Evolutionary conservation across 2,329 filamentous ascomycete genomes (phyloP), one percentile per base, ranked within the genome.

Genomic region (Penicillium sp.): DNA sequence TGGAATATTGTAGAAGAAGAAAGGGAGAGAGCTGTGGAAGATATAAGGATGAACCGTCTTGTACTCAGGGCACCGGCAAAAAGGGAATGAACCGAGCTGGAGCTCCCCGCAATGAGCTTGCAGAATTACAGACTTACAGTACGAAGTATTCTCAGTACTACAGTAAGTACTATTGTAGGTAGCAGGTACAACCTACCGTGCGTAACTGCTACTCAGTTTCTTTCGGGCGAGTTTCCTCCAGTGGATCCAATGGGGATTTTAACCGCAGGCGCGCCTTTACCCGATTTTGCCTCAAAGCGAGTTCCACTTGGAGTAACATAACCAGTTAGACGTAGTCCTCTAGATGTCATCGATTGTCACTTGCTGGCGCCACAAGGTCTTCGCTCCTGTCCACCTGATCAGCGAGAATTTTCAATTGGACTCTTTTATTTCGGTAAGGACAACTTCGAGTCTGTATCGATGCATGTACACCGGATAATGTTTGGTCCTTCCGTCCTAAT

Each of bases 221-320:
- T 6, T 49, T 61, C 56, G 58, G 55, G 42, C 55, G 55, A 64
- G 54, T 45, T 60, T 50, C 59, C 57, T 22, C 42, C 34, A 17
- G 63, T 65, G 63, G 61, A 63, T 61, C 63, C 62, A 54, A 56
- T 58, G 59, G 50, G 58, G 57, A 63, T 60, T 64, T 64, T 64
- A 64, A 55, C 62, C 62, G 62, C 60, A 50, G 57, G 57, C 60
- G 17, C 31, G 31, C 41, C 48, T 64, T 64, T 64, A 64, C 54
- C 62, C 62, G 62, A 59, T 55, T 52, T 39, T 52, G 49, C 49
- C 49, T 52, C 31, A 39, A 52, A 28, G 10, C n/a, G 49, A 14
- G 31, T 3, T 45, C 42, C 42, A 45, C 42, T 39, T 39, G n/a
- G n/a, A 31, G 3, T 17, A 17, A 17, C 15, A 8, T 39, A 6